Base-by-base conservation (phyloP, 345 rosid species). In the Punica granatum region DNA sequence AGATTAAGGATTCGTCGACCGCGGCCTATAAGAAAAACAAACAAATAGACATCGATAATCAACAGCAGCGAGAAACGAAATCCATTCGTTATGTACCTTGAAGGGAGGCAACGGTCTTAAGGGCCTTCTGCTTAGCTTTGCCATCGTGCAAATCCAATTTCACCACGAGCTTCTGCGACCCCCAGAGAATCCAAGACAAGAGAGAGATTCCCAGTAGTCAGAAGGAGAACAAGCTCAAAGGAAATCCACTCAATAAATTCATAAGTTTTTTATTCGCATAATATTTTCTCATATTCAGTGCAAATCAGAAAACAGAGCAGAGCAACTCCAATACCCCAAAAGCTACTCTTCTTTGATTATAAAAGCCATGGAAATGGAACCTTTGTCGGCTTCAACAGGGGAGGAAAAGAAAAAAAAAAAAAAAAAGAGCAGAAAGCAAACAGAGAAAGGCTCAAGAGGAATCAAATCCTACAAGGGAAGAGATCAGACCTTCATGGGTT, bases 101-200 rank as follows among this genome's bases (percentile, higher is more conserved):
- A 32, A 92, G 89, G 67, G 93, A 77, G 59, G 98, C 84, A 68
- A 86, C 96, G 18, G 89, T 85, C 81, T 82, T 92, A 63, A 92
- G 63, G 54, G 98, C 98, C 85, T 90, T 92, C 73, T 84, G 90
- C 78, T 92, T 92, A 53, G 84, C 97, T 71, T 81, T 90, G 69
- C 75, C 89, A 70, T 92, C 96, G 11, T 72, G 71, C 77, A 92
- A 75, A 73, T 90, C 95, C 87, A 90, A 26, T 69, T 78, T 90
- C 77, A 92, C 46, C 51, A 86, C 92, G 43, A 83, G 59, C 78
- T 90, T 92, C 98, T 92, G 90, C 85, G 69, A 59, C 5, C 14
- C 9, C 37, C 41, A 37, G 6, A 37, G 11, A 11, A 5, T 4
- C 11, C 14, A 6, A 33, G 12, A 60, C 64, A 60, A 1, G 21